A percentile compares a stretch with the other conserved stretches of the same genome.
phyloP scores from a whole-genome alignment of 2,329 filamentous ascomycete genomes.

The Fusarium agapanthi region DNA sequence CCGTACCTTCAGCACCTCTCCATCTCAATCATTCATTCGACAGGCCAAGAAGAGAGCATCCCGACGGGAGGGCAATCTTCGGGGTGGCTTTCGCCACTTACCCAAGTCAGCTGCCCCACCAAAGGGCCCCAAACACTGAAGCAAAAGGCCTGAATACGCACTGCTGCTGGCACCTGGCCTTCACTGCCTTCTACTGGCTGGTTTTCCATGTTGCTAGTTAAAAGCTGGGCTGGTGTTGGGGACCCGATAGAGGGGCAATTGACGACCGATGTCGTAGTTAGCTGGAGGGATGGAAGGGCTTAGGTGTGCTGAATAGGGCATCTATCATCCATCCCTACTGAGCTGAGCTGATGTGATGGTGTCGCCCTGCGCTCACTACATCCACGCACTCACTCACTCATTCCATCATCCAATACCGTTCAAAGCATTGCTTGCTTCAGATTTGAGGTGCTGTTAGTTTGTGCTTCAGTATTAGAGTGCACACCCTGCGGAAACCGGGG shows the following conservation, averaged over 20 bases:
- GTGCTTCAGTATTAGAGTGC: neutral
- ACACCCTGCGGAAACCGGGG: conserved; percentile 24
- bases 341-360: conserved; percentile 17
- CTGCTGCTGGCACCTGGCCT: conserved; percentile 17
- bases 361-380: conserved; percentile 6
- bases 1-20: neutral
- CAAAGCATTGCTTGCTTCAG: neutral
- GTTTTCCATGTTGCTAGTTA: neutral
- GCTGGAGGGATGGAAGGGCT: neutral
- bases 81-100: conserved; percentile 44
- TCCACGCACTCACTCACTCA: neutral
- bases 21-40: neutral
- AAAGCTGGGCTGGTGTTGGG: neutral
- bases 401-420: neutral
- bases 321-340: conserved; percentile 6
- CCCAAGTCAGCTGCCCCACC: conserved; percentile 48
- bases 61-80: conserved; percentile 20
- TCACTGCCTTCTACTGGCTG: conserved; percentile 3
- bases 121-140: conserved; percentile 34
- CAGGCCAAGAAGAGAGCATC: conserved; percentile 7
- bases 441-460: conserved; percentile 18
- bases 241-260: neutral
- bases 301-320: neutral
- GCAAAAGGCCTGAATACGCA: conserved; percentile 24
- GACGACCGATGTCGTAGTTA: neutral